A percentile compares a stretch with the other conserved stretches of the same genome.
phyloP scores from a whole-genome alignment of 352 stramenopile species.

The Phytopythium cucurbitacearum region DNA sequence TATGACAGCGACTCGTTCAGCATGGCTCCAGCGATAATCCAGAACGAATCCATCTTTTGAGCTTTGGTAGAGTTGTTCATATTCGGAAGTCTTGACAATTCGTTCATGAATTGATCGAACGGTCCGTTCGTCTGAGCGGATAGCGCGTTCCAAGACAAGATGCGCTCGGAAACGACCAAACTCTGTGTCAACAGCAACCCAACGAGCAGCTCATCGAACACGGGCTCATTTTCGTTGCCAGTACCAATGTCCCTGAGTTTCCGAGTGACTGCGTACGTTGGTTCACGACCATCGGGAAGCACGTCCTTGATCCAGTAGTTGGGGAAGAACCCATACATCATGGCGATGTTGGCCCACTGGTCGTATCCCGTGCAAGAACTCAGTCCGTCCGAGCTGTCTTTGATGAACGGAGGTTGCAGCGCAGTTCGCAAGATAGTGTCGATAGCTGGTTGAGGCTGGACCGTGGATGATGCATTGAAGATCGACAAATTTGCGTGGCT shows the following conservation, averaged over 20 bases:
- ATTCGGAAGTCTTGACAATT: no score
- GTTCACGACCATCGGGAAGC: conserved; percentile 13
- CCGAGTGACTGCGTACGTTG: not conserved
- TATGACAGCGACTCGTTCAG: conserved; percentile 13
- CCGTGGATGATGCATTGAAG: no score
- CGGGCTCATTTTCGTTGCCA: no score
- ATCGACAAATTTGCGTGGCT: no score
- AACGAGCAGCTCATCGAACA: no score
- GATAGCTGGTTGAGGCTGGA: conserved; percentile 2
- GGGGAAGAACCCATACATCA: conserved; percentile 25
- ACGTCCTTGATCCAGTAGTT: conserved; percentile 32
- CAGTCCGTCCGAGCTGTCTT: not conserved
- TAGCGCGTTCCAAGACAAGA: no score
- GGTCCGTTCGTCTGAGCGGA: no score
- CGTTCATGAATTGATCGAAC: no score
- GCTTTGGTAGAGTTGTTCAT: no score
- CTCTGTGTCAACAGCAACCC: no score
- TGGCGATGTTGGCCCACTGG: conserved; percentile 24
- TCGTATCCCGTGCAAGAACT: conserved; percentile 21
- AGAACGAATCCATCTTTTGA: conserved; percentile 3
- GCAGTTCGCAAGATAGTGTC: conserved; percentile 35
- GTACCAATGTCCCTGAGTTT: no score
- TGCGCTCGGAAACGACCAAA: no score
- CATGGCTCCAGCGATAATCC: conserved; percentile 11
- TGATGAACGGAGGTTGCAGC: conserved; percentile 19